Evolutionary conservation across 345 rosid genomes (phyloP), one percentile per base, ranked within the genome.

Genomic region (Eucalyptus sp.): DNA sequence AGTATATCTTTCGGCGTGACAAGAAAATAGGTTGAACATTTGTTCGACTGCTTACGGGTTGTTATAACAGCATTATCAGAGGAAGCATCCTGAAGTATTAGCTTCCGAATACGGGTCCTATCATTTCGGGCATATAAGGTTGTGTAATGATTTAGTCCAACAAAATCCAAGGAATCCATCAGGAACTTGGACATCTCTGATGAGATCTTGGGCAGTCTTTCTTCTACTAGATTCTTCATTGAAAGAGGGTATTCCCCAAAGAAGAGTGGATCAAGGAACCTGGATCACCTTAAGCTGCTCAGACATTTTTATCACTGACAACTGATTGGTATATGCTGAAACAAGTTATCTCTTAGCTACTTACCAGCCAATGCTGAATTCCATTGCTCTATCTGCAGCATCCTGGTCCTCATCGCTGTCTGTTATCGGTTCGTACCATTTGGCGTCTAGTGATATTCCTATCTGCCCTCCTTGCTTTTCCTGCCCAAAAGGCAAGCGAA

Each of bases 121-220:
- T 97, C 98, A 43, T 97, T 95, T 25, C 96, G 91, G 25, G 93
- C 94, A 56, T 96, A 97, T 51, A 94, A 90, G 66, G 99, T 90
- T 18, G 99, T 97, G 90, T 97, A 97, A 83, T 96, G 99, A 90
- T 97, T 97, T 90, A 97, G 89, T 88, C 99, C 98, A n/a, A 95
- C 58, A 88, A 91, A 97, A 89, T 97, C 98, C 81, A 94, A 88
- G 31, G 96, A 92, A 12, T 95, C 95, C 86, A 50, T 88, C 41
- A 97, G 52, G 88, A 88, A 37, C 88, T 91, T 92, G 31, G 96
- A 94, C 93, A 90, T 96, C 90, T 93, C 90, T 62, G 93, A 90
- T 89, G 93, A 90, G 90, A 96, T 94, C 89, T 89, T 88, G 5
- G 99, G 99, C 54, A 97, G 91, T 93, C 99, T 94, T 89, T 94